phyloP scores from a whole-genome alignment of 495 filamentous ascomycete genomes.

The Letharia lupina region DNA sequence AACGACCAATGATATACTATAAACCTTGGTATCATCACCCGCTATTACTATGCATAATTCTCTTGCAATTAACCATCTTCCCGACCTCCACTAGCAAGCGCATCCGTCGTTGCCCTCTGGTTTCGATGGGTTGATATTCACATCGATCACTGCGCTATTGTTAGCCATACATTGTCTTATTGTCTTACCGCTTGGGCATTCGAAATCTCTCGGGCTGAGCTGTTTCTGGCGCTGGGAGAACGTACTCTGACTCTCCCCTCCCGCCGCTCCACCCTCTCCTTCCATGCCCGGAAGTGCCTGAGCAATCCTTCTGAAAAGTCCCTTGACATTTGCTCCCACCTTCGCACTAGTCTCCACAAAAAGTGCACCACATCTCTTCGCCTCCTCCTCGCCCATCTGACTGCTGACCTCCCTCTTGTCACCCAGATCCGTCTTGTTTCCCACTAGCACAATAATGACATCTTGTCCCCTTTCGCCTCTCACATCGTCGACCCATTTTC shows the following conservation, averaged over 20 bases:
- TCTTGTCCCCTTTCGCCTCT: constrained; percentile 93
- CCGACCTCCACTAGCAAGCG: constrained; percentile 50
- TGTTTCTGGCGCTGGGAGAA: constrained; percentile 22
- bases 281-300: constrained; percentile 98
- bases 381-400: constrained; percentile 92
- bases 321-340: constrained; percentile 96
- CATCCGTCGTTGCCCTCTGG: constrained; percentile 69
- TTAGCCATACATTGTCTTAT: not conserved
- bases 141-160: constrained; percentile 70
- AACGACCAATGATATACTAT: not conserved
- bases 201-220: not conserved
- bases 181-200: not conserved
- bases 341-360: constrained; percentile 99
- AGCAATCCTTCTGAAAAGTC: constrained; percentile 90
- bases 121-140: constrained; percentile 73
- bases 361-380: constrained; percentile 94
- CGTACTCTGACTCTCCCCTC: constrained; percentile 55
- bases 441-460: constrained; percentile 96
- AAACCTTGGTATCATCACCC: constrained; percentile 9
- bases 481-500: constrained; percentile 99
- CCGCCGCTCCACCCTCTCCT: constrained; percentile 55
- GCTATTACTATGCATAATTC: constrained; percentile 7
- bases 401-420: constrained; percentile 93
- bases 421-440: constrained; percentile 97
- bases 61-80: not conserved